Conservation (phyloP, 768 basidiomycete genomes). For the Boletus speciosus region DNA sequence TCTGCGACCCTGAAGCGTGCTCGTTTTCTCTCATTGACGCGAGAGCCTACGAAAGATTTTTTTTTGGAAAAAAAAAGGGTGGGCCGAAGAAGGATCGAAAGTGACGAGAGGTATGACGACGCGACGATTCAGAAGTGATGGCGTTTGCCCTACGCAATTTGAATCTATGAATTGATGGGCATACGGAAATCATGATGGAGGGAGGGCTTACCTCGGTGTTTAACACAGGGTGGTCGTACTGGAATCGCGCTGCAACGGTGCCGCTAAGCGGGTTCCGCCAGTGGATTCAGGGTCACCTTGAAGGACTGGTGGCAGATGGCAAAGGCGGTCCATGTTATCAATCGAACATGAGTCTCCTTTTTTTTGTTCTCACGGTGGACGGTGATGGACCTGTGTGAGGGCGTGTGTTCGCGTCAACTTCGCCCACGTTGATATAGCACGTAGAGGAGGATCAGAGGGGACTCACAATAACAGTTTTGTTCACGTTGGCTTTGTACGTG, state of each 20-base stretch:
- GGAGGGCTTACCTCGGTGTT: constrained; percentile 42
- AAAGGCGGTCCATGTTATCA: constrained; percentile 64
- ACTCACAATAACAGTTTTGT: constrained; percentile 61
- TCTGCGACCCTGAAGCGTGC: constrained; percentile 57
- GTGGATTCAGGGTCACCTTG: constrained; percentile 66
- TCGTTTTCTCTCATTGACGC: constrained; percentile 49
- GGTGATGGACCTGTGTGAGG: constrained; percentile 20
- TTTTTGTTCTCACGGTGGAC: background rate
- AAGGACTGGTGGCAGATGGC: constrained; percentile 41
- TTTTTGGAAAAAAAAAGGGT: background rate
- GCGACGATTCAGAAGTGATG: background rate
- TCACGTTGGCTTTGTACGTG: constrained; percentile 42
- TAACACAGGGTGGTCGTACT: constrained; percentile 69
- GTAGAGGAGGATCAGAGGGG: background rate
- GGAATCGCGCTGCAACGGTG: constrained; percentile 48
- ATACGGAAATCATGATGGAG: background rate
- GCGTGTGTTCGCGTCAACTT: background rate
- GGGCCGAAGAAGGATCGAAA: background rate
- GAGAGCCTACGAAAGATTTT: constrained; percentile 39
- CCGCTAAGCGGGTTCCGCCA: constrained; percentile 43
- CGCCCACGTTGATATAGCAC: background rate
- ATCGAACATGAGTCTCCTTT: background rate
- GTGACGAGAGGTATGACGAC: background rate
- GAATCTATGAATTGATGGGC: background rate
- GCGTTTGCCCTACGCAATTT: background rate